Conservation (phyloP, 768 basidiomycete genomes). For the Mycena indigotica region DNA sequence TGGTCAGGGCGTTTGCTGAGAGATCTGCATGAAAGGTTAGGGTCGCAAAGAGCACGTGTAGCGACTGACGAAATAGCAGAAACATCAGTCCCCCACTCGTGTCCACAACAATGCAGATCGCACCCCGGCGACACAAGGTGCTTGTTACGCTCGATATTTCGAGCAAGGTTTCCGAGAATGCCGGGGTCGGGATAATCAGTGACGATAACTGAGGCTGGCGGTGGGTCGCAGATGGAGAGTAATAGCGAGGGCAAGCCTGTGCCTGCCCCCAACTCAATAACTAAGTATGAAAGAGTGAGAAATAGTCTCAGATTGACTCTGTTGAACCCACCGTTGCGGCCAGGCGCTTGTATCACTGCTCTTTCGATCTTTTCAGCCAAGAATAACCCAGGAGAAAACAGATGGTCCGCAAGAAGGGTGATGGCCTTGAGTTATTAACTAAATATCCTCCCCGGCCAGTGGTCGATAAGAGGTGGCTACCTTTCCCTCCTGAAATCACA, state of each 20-base stretch:
- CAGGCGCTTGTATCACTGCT: conserved; percentile 45
- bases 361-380: conserved; percentile 68
- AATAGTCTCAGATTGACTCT: no score
- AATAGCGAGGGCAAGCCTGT: conserved; percentile 69
- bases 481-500: conserved; percentile 71
- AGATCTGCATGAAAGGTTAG: conserved; percentile 4
- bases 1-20: not conserved
- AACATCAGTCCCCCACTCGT: conserved; percentile 66
- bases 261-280: conserved; percentile 74
- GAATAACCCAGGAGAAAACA: conserved; percentile 70
- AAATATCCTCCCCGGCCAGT: conserved; percentile 9
- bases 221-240: conserved; percentile 42
- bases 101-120: conserved; percentile 48
- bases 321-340: conserved; percentile 41
- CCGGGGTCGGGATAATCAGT: conserved; percentile 71
- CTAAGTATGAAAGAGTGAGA: no score
- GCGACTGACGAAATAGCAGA: not conserved
- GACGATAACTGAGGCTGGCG: conserved; percentile 57
- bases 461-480: conserved; percentile 41
- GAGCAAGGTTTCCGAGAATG: conserved; percentile 58
- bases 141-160: conserved; percentile 60
- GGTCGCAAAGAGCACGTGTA: conserved; percentile 46
- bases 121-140: conserved; percentile 43
- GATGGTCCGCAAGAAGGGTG: conserved; percentile 70
- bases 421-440: conserved; percentile 52